Base-by-base conservation (phyloP, 805 yeast genomes). In the Metahyphopichia silvanorum region DNA sequence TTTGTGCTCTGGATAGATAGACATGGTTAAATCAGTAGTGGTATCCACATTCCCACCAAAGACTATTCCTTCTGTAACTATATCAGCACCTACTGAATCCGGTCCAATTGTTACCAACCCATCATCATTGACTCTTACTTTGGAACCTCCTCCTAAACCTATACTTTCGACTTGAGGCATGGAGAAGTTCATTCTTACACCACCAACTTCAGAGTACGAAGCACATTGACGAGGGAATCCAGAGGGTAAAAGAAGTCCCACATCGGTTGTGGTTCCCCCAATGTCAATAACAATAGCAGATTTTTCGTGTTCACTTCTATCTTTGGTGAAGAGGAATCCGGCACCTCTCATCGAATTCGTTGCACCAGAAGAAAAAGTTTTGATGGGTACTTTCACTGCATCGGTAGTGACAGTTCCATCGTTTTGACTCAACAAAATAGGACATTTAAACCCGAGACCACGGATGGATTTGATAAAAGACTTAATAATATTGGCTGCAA, bases 201-300 rank as follows among this genome's bases (percentile, higher is more conserved):
- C 76, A 11, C 74, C 75, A 24, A 70, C 63, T 17, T 42, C 39
- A 3, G 71, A 59, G 42, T 60, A 60, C 4, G 73, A 55, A 1
- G 74, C 60, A 2, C 71, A 55, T 35, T 69, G 74, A 17, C 74
- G 48, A 5, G 76, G 77, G 46, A 69, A 71, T 1, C 76, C 76
- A 13, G 63, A 44, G 4, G 71, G 63, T 7, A 71, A 45, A 20
- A 71, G 40, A 29, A 68, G 38, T 6, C 77, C 76, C n/a, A 69
- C 71, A 44, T 71, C 76, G 6, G 74, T 52, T 4, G 77, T 71
- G 9, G 77, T 71, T 9, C 76, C 77, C 12, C 77, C 77, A 23
- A 71, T 63, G 44, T 71, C 77, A 21, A 62, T 62, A n/a, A 71
- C 46, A 29, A 41, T 38, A 16, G 39, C 22, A 12, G 25, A 18